These are phyloP conservation scores for Castanea crenata DNA, from an alignment of 306 rosid genomes.

Conservation along the genomic window DNA sequence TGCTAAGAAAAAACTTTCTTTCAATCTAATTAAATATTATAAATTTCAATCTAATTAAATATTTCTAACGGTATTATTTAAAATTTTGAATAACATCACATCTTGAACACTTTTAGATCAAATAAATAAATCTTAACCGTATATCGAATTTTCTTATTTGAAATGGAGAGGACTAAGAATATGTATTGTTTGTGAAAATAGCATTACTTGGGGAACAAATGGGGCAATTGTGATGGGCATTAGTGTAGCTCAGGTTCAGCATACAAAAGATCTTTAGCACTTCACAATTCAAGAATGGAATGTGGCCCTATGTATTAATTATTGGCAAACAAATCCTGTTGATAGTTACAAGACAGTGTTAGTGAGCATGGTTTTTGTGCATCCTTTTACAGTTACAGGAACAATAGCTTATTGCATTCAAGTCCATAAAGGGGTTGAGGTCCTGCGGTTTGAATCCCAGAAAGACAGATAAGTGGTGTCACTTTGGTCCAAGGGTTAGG, in stretches of 20 bases:
- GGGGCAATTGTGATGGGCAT: no score
- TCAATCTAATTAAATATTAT: no score
- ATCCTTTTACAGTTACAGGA: neutral
- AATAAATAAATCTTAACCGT: no score
- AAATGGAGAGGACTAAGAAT: no score
- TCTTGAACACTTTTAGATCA: accelerated
- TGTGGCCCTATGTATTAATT: no score
- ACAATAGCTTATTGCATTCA: neutral
- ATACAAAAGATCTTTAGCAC: neutral
- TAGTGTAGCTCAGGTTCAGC: neutral
- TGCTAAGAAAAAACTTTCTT: no score
- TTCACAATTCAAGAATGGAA: neutral
- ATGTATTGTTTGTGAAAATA: no score
- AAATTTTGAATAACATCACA: neutral
- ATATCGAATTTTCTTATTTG: no score
- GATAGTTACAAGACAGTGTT: no score
- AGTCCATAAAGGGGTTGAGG: neutral
- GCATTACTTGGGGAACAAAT: no score
- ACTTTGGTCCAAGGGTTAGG: conserved; percentile 3
- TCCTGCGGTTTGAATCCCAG: neutral
- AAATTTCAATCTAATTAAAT: no score
- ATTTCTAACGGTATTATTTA: neutral
- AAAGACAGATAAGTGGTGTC: neutral
- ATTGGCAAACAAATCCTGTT: no score
- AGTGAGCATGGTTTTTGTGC: neutral